Percentiles rank a stretch among this genome's conserved stretches.
These are phyloP conservation scores for Capsicum pubescens DNA, from an alignment of 257 asterid genomes.

Conservation along the genomic window DNA sequence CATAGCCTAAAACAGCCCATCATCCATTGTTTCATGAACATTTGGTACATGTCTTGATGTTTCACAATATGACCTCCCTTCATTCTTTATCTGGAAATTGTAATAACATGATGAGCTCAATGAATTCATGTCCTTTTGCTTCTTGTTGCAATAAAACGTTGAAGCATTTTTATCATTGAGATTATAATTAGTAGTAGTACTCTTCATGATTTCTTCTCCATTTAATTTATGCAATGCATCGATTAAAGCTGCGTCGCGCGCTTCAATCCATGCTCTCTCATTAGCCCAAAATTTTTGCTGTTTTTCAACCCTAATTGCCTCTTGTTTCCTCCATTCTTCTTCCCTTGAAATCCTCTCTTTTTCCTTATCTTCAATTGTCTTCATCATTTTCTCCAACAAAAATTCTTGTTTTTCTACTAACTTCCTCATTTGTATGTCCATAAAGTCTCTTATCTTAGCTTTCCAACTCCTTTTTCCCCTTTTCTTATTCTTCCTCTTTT, in stretches of 20 bases:
- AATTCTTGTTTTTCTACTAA: slow-evolving; percentile 82
- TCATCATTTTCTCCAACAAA: slow-evolving; percentile 90
- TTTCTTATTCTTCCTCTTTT: slow-evolving; percentile 50
- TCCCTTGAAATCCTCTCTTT: slow-evolving; percentile 70
- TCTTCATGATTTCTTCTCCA: slow-evolving; percentile 42
- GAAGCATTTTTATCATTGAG: neutral
- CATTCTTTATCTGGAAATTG: slow-evolving; percentile 33
- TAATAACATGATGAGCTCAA: slow-evolving; percentile 39
- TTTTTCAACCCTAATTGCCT: slow-evolving; percentile 63
- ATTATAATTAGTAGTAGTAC: neutral
- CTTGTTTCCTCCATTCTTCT: slow-evolving; percentile 86
- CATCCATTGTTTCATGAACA: slow-evolving; percentile 50
- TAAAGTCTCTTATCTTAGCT: slow-evolving; percentile 66
- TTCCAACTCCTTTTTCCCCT: slow-evolving; percentile 65
- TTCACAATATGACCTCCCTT: slow-evolving; percentile 43
- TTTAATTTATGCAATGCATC: slow-evolving; percentile 60
- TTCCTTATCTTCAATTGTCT: slow-evolving; percentile 74
- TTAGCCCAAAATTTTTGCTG: slow-evolving; percentile 84
- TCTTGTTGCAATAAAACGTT: neutral
- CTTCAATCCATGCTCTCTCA: slow-evolving; percentile 88
- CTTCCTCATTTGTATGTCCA: slow-evolving; percentile 74
- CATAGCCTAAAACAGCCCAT: slow-evolving; percentile 56
- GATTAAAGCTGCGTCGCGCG: slow-evolving; percentile 71
- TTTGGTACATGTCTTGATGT: slow-evolving; percentile 37
- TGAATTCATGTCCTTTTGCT: slow-evolving; percentile 20